These are phyloP conservation scores for Cyclaneusma minus DNA, from an alignment of 2,329 filamentous ascomycete species.

Conservation along the genomic window DNA sequence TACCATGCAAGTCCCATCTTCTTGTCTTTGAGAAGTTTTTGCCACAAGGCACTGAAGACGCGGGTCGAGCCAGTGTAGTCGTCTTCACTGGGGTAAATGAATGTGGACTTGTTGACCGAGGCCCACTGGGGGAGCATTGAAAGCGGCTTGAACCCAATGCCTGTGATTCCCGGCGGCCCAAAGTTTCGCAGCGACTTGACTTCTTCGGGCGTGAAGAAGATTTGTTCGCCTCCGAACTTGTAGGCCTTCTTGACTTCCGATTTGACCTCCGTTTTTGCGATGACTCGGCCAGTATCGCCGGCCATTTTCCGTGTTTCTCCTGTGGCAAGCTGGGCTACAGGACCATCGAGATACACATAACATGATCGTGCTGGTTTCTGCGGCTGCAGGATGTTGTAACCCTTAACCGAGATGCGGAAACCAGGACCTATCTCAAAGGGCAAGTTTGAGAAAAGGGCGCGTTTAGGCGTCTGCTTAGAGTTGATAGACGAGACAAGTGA, in stretches of 20 bases:
- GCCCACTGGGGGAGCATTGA: conserved; percentile 67
- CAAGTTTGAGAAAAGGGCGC: conserved; percentile 76
- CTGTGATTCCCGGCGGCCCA: conserved; percentile 66
- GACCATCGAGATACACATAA: conserved; percentile 80
- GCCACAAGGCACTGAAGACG: conserved; percentile 81
- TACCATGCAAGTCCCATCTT: conserved; percentile 87
- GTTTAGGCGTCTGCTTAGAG: conserved; percentile 73
- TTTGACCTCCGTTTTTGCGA: conserved; percentile 69
- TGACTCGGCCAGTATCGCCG: conserved; percentile 58
- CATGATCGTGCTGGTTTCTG: conserved; percentile 70
- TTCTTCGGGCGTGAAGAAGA: conserved; percentile 76
- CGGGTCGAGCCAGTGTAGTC: conserved; percentile 82
- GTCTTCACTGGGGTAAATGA: conserved; percentile 88
- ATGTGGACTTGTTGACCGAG: conserved; percentile 70
- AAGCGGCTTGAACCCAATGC: conserved; percentile 86
- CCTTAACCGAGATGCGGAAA: conserved; percentile 79
- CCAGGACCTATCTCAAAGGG: conserved; percentile 75
- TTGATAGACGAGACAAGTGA: conserved; percentile 78
- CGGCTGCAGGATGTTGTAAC: conserved; percentile 76
- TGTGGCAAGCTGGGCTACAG: conserved; percentile 64
- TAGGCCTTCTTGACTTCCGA: conserved; percentile 79
- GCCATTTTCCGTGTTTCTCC: conserved; percentile 61
- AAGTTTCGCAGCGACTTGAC: conserved; percentile 64
- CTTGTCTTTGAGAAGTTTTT: conserved; percentile 64
- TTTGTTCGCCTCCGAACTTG: conserved; percentile 84